These are phyloP conservation scores for Omphalotus guepiniiformis DNA, from an alignment of 768 basidiomycete species.

Conservation along the genomic window DNA sequence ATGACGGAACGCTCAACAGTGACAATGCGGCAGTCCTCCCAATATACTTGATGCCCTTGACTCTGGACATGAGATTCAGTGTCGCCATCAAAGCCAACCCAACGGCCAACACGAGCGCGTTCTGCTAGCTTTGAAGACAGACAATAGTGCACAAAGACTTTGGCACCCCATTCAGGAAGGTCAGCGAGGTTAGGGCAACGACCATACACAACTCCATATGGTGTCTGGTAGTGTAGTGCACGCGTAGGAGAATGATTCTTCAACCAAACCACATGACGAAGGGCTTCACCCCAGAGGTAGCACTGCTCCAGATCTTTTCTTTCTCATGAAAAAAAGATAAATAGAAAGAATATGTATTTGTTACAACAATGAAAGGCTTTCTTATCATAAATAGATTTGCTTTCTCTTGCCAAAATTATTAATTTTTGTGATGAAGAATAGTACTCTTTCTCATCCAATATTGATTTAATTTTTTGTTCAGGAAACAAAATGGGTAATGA, in stretches of 20 bases:
- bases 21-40: slow-evolving; percentile 18
- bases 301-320: no score
- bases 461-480: no score
- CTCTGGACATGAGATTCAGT: slow-evolving; percentile 13
- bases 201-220: slow-evolving; percentile 17
- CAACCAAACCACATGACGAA: slow-evolving; percentile 21
- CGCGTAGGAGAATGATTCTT: slow-evolving; percentile 23
- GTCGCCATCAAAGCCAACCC: slow-evolving; percentile 30
- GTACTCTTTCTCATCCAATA: no score
- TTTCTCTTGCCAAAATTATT: no score
- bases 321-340: no score
- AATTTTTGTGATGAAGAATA: no score
- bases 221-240: slow-evolving; percentile 18
- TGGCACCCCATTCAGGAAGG: slow-evolving; percentile 19
- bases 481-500: no score
- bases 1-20: slow-evolving; percentile 27
- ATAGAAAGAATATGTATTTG: no score
- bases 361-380: no score
- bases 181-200: slow-evolving; percentile 19
- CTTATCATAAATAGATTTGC: no score
- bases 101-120: slow-evolving; percentile 22
- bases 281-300: slow-evolving; percentile 31
- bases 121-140: slow-evolving; percentile 23
- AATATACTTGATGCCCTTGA: slow-evolving; percentile 29
- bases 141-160: slow-evolving; percentile 18